These are phyloP conservation scores for Naganishia friedmannii DNA, from an alignment of 768 basidiomycete genomes.

Conservation along the genomic window DNA sequence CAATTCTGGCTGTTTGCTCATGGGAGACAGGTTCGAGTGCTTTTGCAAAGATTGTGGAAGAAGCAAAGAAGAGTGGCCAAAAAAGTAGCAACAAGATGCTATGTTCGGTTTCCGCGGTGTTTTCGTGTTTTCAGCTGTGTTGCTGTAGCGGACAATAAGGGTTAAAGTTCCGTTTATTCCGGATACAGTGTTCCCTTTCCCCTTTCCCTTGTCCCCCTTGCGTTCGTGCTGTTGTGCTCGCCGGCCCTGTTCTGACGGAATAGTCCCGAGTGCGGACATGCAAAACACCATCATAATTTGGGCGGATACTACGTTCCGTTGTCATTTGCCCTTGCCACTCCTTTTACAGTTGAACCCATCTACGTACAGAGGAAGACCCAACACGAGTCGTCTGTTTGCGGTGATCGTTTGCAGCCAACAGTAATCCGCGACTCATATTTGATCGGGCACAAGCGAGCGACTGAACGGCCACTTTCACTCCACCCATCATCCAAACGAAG, in stretches of 20 bases:
- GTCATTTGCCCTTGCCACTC: not conserved
- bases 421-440: conserved; percentile 2
- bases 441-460: conserved; percentile 14
- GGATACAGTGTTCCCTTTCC: not conserved
- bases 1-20: not conserved
- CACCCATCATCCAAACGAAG: not conserved
- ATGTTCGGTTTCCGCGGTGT: not conserved
- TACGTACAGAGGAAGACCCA: not conserved
- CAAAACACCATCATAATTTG: not conserved
- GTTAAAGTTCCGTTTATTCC: not conserved
- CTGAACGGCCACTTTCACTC: not conserved
- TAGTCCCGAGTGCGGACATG: not conserved
- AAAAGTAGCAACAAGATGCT: not conserved
- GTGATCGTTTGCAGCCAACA: conserved; percentile 1
- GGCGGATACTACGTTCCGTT: not conserved
- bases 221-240: not conserved
- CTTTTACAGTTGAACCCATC: not conserved
- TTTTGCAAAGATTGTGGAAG: too few relatives aligned
- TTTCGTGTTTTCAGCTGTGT: not conserved
- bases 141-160: not conserved
- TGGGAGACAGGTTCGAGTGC: too few relatives aligned
- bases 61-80: too few relatives aligned
- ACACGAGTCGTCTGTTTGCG: not conserved
- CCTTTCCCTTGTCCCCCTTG: not conserved
- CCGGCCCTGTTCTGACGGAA: not conserved